Evolutionary conservation across 768 basidiomycete genomes (phyloP).

Genomic region (Clitopilus hobsonii): DNA sequence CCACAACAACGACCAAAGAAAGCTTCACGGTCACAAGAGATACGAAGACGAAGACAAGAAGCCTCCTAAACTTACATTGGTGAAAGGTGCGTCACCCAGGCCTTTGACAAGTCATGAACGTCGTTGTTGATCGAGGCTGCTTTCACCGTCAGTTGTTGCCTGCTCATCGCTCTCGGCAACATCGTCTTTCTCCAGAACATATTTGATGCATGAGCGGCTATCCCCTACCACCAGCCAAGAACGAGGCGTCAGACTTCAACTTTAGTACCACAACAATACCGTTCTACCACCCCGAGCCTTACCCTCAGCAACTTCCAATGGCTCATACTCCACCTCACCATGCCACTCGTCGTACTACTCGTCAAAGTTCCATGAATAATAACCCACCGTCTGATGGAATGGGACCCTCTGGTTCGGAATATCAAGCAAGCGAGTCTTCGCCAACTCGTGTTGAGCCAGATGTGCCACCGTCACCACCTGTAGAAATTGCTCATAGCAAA

Average conservation of each 20-base stretch:
- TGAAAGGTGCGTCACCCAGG: background rate
- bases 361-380: constrained; percentile 7
- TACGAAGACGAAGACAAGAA: background rate
- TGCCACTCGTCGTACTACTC: constrained; percentile 27
- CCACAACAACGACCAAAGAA: background rate
- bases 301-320: background rate
- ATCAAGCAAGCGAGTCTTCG: constrained; percentile 43
- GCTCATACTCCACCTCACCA: background rate
- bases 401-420: constrained; percentile 43
- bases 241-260: background rate
- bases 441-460: constrained; percentile 22
- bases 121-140: background rate
- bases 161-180: background rate
- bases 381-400: constrained; percentile 25
- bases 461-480: constrained; percentile 27
- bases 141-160: background rate
- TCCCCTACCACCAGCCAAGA: background rate
- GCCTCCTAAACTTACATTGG: background rate
- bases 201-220: background rate
- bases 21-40: constrained; percentile 3
- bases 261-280: background rate
- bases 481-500: constrained; percentile 20
- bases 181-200: background rate
- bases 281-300: background rate
- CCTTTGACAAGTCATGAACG: background rate